A percentile compares a stretch with the other conserved stretches of the same genome.
These are phyloP conservation scores for Rhynchosporium graminicola DNA, from an alignment of 2,329 filamentous ascomycete species.

Conservation along the genomic window DNA sequence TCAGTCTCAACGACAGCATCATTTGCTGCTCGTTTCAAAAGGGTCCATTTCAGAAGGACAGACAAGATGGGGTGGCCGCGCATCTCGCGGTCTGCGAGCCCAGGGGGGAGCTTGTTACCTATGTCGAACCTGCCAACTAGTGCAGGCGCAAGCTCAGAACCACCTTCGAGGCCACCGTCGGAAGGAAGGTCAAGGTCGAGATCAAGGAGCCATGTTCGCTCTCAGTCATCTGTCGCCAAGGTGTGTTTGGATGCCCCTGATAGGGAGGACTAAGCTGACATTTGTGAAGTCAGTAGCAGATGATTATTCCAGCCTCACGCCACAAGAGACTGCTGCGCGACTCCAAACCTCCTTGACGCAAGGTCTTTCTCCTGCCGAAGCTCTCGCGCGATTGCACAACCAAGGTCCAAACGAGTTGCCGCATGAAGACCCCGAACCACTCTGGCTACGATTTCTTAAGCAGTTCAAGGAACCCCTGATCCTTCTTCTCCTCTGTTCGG, in stretches of 20 bases:
- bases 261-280: conserved; percentile 22
- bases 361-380: conserved; percentile 80
- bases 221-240: conserved; percentile 40
- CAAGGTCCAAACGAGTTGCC: conserved; percentile 94
- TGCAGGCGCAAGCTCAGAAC: conserved; percentile 31
- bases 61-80: conserved; percentile 39
- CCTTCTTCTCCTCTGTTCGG: conserved; percentile 84
- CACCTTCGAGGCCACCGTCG: conserved; percentile 30
- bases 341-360: conserved; percentile 80
- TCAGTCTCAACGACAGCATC: conserved; percentile 36
- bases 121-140: conserved; percentile 37
- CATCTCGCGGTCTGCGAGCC: conserved; percentile 36
- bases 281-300: conserved; percentile 49
- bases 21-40: conserved; percentile 37
- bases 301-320: conserved; percentile 67
- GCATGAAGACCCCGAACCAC: conserved; percentile 86
- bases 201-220: conserved; percentile 34
- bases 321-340: conserved; percentile 73
- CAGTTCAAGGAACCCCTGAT: conserved; percentile 98
- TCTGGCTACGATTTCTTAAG: conserved; percentile 93
- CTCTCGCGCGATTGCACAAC: conserved; percentile 73
- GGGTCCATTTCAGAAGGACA: conserved; percentile 5
- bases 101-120: conserved; percentile 35
- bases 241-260: conserved; percentile 24
- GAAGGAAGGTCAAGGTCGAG: conserved; percentile 34